A percentile compares a stretch with the other conserved stretches of the same genome.
phyloP scores from a whole-genome alignment of 2,329 filamentous ascomycete genomes.

The Tricladium varicosporioides region DNA sequence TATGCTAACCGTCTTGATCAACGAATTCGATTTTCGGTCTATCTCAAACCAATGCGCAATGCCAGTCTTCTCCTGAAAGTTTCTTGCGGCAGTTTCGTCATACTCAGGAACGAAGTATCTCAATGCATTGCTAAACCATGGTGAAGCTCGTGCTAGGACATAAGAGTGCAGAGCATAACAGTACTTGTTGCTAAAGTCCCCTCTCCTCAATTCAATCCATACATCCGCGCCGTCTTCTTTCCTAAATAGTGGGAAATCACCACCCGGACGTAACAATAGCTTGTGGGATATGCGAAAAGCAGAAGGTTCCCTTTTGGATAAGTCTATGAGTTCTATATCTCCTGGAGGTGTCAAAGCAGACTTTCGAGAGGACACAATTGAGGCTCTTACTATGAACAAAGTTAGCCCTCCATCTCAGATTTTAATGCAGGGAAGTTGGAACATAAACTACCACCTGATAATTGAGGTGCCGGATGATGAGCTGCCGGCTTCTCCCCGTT shows the following conservation, averaged over 20 bases:
- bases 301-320: neutral
- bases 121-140: constrained; percentile 12
- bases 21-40: neutral
- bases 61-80: neutral
- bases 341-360: neutral
- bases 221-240: constrained; percentile 11
- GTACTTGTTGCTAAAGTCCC: neutral
- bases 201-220: constrained; percentile 4
- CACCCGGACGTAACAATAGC: neutral
- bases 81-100: neutral
- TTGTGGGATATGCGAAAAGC: neutral
- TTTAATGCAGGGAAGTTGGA: too few species aligned
- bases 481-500: too few species aligned
- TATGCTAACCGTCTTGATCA: neutral
- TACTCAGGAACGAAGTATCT: neutral
- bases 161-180: constrained; percentile 9
- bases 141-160: constrained; percentile 4
- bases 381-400: too few species aligned
- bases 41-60: neutral
- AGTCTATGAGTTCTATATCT: neutral
- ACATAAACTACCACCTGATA: too few species aligned
- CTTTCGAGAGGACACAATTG: too few species aligned
- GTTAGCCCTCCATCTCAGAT: too few species aligned
- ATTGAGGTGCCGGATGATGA: too few species aligned
- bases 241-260: constrained; percentile 11